Conservation (phyloP, 2,329 filamentous ascomycete genomes). For the Elsinoe ampelina region DNA sequence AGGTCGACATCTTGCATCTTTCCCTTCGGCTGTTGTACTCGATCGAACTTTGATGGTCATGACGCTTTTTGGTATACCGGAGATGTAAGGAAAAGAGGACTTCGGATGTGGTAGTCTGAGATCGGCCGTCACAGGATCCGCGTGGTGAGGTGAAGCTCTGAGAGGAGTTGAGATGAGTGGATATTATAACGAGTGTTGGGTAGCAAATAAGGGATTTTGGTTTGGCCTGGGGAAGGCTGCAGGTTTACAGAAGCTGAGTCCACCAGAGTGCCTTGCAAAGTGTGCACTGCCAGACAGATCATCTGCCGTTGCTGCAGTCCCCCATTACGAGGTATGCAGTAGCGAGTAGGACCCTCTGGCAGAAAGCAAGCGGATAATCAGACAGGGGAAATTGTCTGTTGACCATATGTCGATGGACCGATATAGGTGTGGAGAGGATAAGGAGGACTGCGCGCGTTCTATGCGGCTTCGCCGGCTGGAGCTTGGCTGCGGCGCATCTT, state of each 20-base stretch:
- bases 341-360: background rate
- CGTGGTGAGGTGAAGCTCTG: background rate
- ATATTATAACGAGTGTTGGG: slow-evolving; percentile 10
- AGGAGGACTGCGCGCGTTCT: slow-evolving; percentile 20
- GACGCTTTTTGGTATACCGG: slow-evolving; percentile 11
- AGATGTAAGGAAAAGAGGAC: background rate
- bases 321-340: background rate
- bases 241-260: too few relatives aligned
- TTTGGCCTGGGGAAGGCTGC: background rate
- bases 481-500: slow-evolving; percentile 95
- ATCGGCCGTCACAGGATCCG: slow-evolving; percentile 10
- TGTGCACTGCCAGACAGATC: background rate
- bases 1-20: background rate
- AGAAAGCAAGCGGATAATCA: background rate
- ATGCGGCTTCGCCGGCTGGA: slow-evolving; percentile 31
- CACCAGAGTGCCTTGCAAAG: too few relatives aligned
- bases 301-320: background rate
- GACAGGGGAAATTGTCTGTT: slow-evolving; percentile 8
- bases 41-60: slow-evolving; percentile 4
- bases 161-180: slow-evolving; percentile 9
- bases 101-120: background rate
- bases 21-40: background rate
- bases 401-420: background rate
- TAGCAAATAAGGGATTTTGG: background rate
- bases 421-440: slow-evolving; percentile 9